Evolutionary conservation across 139 green algal genomes (phyloP).

Genomic region (Nannochloris sp.): DNA sequence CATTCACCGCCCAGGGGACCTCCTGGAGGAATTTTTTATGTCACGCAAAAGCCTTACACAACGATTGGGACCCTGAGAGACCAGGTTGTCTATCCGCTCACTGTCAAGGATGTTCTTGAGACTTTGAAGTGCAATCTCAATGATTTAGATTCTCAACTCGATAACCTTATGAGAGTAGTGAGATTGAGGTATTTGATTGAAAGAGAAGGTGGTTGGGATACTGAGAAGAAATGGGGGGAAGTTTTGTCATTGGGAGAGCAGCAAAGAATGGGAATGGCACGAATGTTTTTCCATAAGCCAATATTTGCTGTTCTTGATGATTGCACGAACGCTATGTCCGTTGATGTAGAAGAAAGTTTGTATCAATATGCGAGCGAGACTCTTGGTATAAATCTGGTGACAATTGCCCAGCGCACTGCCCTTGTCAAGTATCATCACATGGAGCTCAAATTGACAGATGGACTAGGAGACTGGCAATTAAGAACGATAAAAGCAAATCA

Average conservation of each 20-base stretch:
- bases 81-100: slow-evolving; percentile 52
- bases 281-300: slow-evolving; percentile 64
- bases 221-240: slow-evolving; percentile 48
- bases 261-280: slow-evolving; percentile 69
- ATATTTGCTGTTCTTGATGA: slow-evolving; percentile 60
- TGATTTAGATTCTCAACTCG: slow-evolving; percentile 36
- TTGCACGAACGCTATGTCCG: slow-evolving; percentile 65
- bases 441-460: slow-evolving; percentile 65
- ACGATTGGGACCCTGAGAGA: slow-evolving; percentile 48
- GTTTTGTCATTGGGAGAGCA: slow-evolving; percentile 64
- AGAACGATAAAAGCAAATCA: slow-evolving; percentile 24
- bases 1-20: slow-evolving; percentile 6
- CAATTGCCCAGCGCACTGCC: slow-evolving; percentile 37
- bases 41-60: slow-evolving; percentile 58
- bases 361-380: slow-evolving; percentile 31
- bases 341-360: slow-evolving; percentile 60
- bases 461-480: slow-evolving; percentile 46
- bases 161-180: slow-evolving; percentile 40
- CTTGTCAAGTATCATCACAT: slow-evolving; percentile 40
- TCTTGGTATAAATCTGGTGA: slow-evolving; percentile 19
- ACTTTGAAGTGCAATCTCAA: background rate
- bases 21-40: slow-evolving; percentile 40
- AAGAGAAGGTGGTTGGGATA: slow-evolving; percentile 55
- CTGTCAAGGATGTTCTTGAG: slow-evolving; percentile 16
- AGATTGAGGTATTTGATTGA: slow-evolving; percentile 51